Conservation (phyloP, 2,329 filamentous ascomycete genomes). For the Talaromyces sp. region DNA sequence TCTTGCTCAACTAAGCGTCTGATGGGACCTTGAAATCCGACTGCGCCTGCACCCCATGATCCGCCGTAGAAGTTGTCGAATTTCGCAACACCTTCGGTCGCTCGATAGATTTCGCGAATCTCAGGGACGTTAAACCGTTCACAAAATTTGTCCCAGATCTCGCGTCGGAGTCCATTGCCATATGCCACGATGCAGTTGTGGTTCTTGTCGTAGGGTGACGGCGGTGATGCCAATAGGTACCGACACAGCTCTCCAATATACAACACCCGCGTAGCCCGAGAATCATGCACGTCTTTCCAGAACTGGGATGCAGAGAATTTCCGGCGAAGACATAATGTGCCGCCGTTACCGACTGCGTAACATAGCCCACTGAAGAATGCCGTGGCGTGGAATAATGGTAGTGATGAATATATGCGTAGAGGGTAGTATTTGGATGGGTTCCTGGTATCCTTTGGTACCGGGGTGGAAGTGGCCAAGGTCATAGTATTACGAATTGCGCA, state of each 20-base stretch:
- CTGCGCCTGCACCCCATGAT: constrained; percentile 39
- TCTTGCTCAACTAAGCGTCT: constrained; percentile 38
- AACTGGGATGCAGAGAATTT: constrained; percentile 46
- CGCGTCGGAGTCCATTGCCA: constrained; percentile 47
- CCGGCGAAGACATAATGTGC: constrained; percentile 41
- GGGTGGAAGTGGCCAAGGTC: constrained; percentile 34
- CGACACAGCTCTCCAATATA: constrained; percentile 49
- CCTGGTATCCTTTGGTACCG: constrained; percentile 31
- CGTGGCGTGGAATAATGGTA: constrained; percentile 48
- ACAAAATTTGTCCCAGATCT: constrained; percentile 50
- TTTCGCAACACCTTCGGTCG: constrained; percentile 44
- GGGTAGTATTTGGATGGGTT: constrained; percentile 40
- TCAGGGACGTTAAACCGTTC: constrained; percentile 48
- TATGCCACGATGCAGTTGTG: constrained; percentile 42
- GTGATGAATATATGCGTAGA: constrained; percentile 44
- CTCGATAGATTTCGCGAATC: constrained; percentile 46
- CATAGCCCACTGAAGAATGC: constrained; percentile 43
- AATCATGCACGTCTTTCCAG: constrained; percentile 43
- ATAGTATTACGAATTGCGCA: constrained; percentile 40
- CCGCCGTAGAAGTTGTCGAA: constrained; percentile 43
- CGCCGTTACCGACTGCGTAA: constrained; percentile 36
- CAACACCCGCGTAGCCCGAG: constrained; percentile 39
- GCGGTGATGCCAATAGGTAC: constrained; percentile 44
- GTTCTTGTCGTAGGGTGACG: constrained; percentile 41
- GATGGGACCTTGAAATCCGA: constrained; percentile 42